Evolutionary conservation across 495 filamentous ascomycete genomes (phyloP).

Genomic region (Corynascus novoguineensis): DNA sequence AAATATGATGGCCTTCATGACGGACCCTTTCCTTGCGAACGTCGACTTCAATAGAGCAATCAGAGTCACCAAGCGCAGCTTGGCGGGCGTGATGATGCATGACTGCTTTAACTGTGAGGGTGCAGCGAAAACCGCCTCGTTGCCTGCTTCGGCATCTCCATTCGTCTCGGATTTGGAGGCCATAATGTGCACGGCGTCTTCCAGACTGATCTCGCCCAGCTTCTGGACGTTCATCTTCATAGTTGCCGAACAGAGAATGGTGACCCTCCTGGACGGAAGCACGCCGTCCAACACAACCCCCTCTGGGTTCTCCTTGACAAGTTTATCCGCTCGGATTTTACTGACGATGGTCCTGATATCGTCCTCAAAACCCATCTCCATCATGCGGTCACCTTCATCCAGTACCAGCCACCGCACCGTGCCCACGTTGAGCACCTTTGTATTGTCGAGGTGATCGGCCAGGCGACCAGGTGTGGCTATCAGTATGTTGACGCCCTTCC

Average conservation of each 20-base stretch:
- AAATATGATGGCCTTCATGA: slow-evolving; percentile 94
- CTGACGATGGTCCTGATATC: slow-evolving; percentile 73
- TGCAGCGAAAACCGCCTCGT: slow-evolving; percentile 65
- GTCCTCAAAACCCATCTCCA: slow-evolving; percentile 95
- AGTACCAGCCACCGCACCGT: slow-evolving; percentile 89
- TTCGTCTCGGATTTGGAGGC: slow-evolving; percentile 52
- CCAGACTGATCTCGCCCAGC: slow-evolving; percentile 87
- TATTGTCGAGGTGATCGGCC: slow-evolving; percentile 86
- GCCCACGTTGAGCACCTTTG: slow-evolving; percentile 78
- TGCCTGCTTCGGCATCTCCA: slow-evolving; percentile 38
- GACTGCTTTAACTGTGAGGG: slow-evolving; percentile 90
- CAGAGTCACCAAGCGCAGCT: slow-evolving; percentile 81
- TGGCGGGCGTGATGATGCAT: slow-evolving; percentile 79
- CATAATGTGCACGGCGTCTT: slow-evolving; percentile 84
- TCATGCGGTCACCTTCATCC: slow-evolving; percentile 91
- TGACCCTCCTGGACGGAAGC: slow-evolving; percentile 72
- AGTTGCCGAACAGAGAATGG: slow-evolving; percentile 91
- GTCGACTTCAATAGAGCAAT: slow-evolving; percentile 75
- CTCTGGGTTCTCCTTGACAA: slow-evolving; percentile 36
- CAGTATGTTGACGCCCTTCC: slow-evolving; percentile 91
- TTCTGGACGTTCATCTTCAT: slow-evolving; percentile 94
- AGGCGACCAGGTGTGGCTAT: slow-evolving; percentile 90
- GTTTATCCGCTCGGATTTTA: slow-evolving; percentile 56
- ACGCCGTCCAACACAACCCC: slow-evolving; percentile 42
- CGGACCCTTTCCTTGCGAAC: slow-evolving; percentile 77